Evolutionary conservation across 2,329 filamentous ascomycete species (phyloP).

Genomic region (Lasiodiplodia theobromae): DNA sequence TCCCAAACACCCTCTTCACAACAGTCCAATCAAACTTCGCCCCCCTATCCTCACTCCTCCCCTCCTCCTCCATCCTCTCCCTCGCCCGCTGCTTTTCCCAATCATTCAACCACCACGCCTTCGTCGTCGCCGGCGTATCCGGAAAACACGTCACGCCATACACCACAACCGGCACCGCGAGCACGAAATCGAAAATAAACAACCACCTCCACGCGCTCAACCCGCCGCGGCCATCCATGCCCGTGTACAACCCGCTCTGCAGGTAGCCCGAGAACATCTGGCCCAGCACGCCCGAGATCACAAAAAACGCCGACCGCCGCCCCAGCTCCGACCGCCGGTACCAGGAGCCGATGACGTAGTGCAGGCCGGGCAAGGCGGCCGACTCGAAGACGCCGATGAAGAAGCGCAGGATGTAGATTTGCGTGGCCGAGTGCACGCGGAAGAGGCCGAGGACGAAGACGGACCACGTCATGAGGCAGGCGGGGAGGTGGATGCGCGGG

Average conservation of each 20-base stretch:
- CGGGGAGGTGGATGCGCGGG: constrained; percentile 24
- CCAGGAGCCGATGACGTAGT: constrained; percentile 35
- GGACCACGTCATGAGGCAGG: constrained; percentile 20
- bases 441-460: constrained; percentile 23
- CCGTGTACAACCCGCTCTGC: constrained; percentile 24
- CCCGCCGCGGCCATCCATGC: constrained; percentile 29
- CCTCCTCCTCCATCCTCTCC: constrained; percentile 43
- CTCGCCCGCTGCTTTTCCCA: constrained; percentile 35
- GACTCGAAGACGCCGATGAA: constrained; percentile 29
- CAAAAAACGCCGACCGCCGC: constrained; percentile 20
- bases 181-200: constrained; percentile 38
- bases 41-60: constrained; percentile 42
- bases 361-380: constrained; percentile 23
- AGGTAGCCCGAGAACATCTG: constrained; percentile 32
- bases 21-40: constrained; percentile 49
- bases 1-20: constrained; percentile 48
- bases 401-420: constrained; percentile 29
- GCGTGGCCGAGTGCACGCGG: not conserved
- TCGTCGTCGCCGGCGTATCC: constrained; percentile 54
- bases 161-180: constrained; percentile 49
- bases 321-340: constrained; percentile 26
- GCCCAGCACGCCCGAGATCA: constrained; percentile 16
- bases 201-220: constrained; percentile 31
- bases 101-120: constrained; percentile 51
- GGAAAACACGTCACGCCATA: constrained; percentile 50